Evolutionary conservation across 768 basidiomycete genomes (phyloP), one percentile per base, ranked within the genome.

Genomic region (Suillus spraguei): DNA sequence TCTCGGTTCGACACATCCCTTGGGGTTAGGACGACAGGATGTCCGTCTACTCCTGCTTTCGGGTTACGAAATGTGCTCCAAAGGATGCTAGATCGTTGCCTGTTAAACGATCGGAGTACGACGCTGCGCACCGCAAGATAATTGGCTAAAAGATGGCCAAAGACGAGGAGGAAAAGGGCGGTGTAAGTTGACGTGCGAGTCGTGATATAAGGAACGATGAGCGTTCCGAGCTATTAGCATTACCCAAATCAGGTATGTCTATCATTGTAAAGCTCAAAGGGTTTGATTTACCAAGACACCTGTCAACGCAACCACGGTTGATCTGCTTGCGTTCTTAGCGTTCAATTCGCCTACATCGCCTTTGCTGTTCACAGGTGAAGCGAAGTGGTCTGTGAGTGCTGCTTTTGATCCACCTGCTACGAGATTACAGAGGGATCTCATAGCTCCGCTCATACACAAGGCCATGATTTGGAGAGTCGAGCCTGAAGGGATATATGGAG

Each of bases 281-380:
- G 6, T 85, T 70, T 62, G 17, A 11, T 85, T 69, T 62, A 89
- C 89, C 71, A 90, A 69, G 83, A 89, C 87, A 22, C 89, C 89
- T 1, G 86, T 68, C 36, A 91, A 81, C 1, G 85, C 86, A 3
- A 91, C 75, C 0, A 90, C 84, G 0, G 89, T 91, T 73, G 90
- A 88, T 65, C 87, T 87, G 71, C 88, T 90, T 0, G 85, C 81
- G 64, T 88, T 88, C 69, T 91, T 91, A 1, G 88, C 89, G 63
- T 85, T 89, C 47, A 90, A 76, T 66, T 91, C 89, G 1, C 89
- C 88, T 14, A 90, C 77, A 66, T 91, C 89, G 5, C 88, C 88
- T 47, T 79, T 79, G 0, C 83, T 82, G 11, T 64, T 70, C 16
- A 78, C 59, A 2, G 86, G 82, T 5, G 81, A 82, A 0, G 87